Percentiles rank a stretch among this genome's conserved stretches.
These are phyloP conservation scores for Schizophyllum amplum DNA, from an alignment of 1,284 basidiomycete genomes.

Conservation along the genomic window DNA sequence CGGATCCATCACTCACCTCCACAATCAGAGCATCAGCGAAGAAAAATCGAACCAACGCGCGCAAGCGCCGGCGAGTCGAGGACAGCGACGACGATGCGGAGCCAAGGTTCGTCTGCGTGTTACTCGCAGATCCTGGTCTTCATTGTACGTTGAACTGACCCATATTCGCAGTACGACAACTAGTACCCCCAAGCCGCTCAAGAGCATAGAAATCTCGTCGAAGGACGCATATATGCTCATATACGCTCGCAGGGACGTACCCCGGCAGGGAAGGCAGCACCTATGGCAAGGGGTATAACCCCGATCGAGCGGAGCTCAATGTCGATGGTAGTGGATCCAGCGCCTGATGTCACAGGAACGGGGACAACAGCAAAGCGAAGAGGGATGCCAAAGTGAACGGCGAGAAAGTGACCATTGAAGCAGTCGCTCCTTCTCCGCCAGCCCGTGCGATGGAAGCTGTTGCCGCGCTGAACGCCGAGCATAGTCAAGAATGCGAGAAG, in stretches of 20 bases:
- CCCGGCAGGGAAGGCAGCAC: too few relatives aligned
- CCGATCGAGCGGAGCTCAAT: too few relatives aligned
- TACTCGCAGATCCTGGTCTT: too few relatives aligned
- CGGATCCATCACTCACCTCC: too few relatives aligned
- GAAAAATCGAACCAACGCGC: conserved; percentile 19
- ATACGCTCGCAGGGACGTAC: conserved; percentile 47
- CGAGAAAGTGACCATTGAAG: not conserved
- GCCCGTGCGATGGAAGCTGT: conserved; percentile 45
- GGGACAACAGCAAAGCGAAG: not conserved
- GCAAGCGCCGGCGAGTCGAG: conserved; percentile 43
- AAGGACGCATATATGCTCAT: conserved; percentile 92
- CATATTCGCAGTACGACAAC: too few relatives aligned
- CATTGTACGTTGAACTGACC: too few relatives aligned
- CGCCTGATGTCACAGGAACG: too few relatives aligned
- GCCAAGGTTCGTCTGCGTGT: too few relatives aligned
- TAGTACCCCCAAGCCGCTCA: too few relatives aligned
- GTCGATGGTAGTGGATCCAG: too few relatives aligned
- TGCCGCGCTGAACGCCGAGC: conserved; percentile 42
- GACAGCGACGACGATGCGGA: conserved; percentile 58
- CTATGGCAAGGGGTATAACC: conserved; percentile 5
- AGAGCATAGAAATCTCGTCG: conserved; percentile 39
- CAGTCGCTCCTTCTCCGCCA: conserved; percentile 32
- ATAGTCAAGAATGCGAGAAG: conserved; percentile 41
- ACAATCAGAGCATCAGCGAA: not conserved
- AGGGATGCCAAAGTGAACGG: not conserved